phyloP scores from a whole-genome alignment of 2,329 filamentous ascomycete species.

The Colletotrichum sp. region DNA sequence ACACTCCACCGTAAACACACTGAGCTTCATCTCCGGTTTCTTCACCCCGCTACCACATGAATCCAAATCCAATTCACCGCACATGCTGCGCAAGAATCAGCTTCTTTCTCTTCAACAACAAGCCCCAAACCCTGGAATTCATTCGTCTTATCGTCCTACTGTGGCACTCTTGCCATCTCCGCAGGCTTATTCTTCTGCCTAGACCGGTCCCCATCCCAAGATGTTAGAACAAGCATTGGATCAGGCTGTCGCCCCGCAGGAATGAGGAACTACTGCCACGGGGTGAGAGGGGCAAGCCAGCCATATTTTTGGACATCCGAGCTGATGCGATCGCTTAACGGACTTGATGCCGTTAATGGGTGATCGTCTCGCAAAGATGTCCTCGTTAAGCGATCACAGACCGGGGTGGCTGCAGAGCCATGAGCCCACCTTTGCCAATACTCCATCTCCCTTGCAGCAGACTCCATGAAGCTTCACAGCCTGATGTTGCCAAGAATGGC shows the following conservation, averaged over 20 bases:
- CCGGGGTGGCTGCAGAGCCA: background rate
- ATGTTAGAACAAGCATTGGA: background rate
- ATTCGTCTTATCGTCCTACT: background rate
- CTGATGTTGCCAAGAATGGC: background rate
- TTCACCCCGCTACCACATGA: no score
- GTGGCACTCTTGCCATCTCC: background rate
- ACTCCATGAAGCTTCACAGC: background rate
- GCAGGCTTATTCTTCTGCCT: background rate
- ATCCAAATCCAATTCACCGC: no score
- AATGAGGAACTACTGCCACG: background rate
- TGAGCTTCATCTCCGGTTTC: background rate
- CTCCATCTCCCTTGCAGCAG: background rate
- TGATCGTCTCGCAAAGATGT: background rate
- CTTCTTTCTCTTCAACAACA: background rate
- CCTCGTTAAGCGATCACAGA: background rate
- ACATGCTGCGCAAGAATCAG: background rate
- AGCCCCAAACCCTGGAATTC: background rate
- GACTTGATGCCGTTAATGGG: background rate
- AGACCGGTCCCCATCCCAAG: background rate
- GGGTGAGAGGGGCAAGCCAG: background rate
- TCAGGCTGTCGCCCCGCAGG: background rate
- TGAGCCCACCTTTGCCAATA: background rate
- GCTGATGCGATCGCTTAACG: background rate
- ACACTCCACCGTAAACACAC: background rate
- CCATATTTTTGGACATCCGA: background rate